Base-by-base conservation (phyloP, 148 eudicot genomes). In the Beta vulgaris region DNA sequence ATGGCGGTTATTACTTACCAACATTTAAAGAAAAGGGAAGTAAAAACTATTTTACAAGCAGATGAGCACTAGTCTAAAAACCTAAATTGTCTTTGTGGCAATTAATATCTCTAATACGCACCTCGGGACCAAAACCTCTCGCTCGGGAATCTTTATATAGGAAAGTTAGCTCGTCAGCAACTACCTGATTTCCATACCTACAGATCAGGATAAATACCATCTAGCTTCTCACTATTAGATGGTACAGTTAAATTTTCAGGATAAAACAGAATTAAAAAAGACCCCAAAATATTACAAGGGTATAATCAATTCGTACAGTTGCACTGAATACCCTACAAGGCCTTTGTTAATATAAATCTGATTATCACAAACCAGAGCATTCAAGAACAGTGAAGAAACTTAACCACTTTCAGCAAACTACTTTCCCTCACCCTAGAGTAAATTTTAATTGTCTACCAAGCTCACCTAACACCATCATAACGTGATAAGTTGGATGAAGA, bases 401-500 rank as follows among this genome's bases (percentile, higher is more conserved):
- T 5, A 72, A 36, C 63, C n/a, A 13, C 10, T 69, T 13, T 14
- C 48, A 9, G 12, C 2, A 44, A 49, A 74, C 48, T 71, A 64
- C 15, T 14, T 42, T 74, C 53, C 53, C 36, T 76, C 57, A 37
- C 43, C 54, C 15, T 29, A 31, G 21, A 66, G 3, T 26, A 26
- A 5, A 29, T 13, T 5, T 14, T 9, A 67, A 14, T 40, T 3
- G 6, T 12, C 29, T 5, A 58, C 21, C 73, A 65, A 49, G 65
- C 80, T 82, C 69, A 95, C 98, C 98, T 89, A 72, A 92, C 82
- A 76, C 97, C 90, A 84, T 96, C 99, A 86, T 92, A 96, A 73
- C 99, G 92, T 39, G 99, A 83, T 83, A 96, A 85, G 73, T 96
- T 96, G 54, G 99, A 96, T 57, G 99, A 96, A 43, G 99, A 89